These are phyloP conservation scores for Adansonia digitata DNA, from an alignment of 345 rosid genomes.

Conservation along the genomic window DNA sequence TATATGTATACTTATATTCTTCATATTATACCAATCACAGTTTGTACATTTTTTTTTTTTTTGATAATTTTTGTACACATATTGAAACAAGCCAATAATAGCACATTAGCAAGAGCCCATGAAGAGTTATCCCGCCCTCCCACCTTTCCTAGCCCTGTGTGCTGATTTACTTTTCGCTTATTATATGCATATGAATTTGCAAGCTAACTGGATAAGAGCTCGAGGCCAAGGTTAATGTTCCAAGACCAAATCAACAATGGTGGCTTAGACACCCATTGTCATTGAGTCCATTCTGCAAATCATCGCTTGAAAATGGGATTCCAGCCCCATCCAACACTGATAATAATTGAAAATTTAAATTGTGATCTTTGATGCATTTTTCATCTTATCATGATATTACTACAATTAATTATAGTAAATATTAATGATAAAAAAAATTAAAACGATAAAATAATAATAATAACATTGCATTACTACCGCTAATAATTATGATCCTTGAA, in stretches of 20 bases:
- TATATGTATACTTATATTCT: neutral
- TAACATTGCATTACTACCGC: no score
- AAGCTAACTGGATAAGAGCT: neutral
- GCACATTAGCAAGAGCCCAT: neutral
- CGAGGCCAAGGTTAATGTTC: neutral
- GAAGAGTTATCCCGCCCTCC: neutral
- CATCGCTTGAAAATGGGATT: constrained; percentile 53
- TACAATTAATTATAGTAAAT: no score
- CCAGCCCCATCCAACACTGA: constrained; percentile 88
- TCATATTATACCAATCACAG: neutral
- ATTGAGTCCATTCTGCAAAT: neutral
- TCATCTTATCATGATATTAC: no score
- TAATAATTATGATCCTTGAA: no score
- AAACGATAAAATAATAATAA: no score
- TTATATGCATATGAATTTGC: neutral
- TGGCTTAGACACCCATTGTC: no score
- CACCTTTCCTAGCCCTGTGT: neutral
- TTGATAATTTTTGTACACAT: no score
- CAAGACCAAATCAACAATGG: neutral
- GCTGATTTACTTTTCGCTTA: neutral
- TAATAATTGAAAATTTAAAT: constrained; percentile 75
- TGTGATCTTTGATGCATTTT: no score
- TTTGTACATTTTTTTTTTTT: neutral
- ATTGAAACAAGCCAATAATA: neutral
- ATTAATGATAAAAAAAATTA: no score